A percentile compares a stretch with the other conserved stretches of the same genome.
Evolutionary conservation across 352 stramenopile genomes (phyloP).

Genomic region (Pythium rishiriense): DNA sequence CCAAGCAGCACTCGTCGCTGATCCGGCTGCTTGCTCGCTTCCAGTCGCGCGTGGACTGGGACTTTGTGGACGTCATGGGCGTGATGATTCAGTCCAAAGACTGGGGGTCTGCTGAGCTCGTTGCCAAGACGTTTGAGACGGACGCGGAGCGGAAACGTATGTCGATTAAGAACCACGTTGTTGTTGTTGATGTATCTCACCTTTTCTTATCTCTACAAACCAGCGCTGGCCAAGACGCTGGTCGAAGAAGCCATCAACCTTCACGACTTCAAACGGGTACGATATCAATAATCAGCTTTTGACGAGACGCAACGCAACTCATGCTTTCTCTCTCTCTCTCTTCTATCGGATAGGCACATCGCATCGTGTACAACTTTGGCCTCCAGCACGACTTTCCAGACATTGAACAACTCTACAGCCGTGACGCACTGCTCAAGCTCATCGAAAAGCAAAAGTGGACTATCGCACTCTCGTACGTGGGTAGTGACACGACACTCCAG

Average conservation of each 20-base stretch:
- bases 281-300: neutral
- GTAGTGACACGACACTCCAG: slow-evolving; percentile 51
- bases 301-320: neutral
- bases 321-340: neutral
- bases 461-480: slow-evolving; percentile 61
- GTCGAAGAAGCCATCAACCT: slow-evolving; percentile 53
- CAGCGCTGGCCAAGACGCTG: slow-evolving; percentile 41
- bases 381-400: slow-evolving; percentile 56
- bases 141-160: slow-evolving; percentile 15
- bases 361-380: slow-evolving; percentile 49
- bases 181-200: neutral
- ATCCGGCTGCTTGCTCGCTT: slow-evolving; percentile 53
- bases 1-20: slow-evolving; percentile 49
- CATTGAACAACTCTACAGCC: slow-evolving; percentile 65
- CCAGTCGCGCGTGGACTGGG: slow-evolving; percentile 29
- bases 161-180: neutral
- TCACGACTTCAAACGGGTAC: slow-evolving; percentile 64
- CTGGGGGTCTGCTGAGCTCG: slow-evolving; percentile 56
- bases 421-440: slow-evolving; percentile 54
- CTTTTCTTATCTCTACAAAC: neutral
- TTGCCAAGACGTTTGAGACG: slow-evolving; percentile 43
- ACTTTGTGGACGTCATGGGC: slow-evolving; percentile 34
- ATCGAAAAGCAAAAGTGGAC: slow-evolving; percentile 67
- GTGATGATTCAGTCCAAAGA: slow-evolving; percentile 54
- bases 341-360: slow-evolving; percentile 45